phyloP scores from a whole-genome alignment of 2,329 filamentous ascomycete species.

The Aspergillus flavus region DNA sequence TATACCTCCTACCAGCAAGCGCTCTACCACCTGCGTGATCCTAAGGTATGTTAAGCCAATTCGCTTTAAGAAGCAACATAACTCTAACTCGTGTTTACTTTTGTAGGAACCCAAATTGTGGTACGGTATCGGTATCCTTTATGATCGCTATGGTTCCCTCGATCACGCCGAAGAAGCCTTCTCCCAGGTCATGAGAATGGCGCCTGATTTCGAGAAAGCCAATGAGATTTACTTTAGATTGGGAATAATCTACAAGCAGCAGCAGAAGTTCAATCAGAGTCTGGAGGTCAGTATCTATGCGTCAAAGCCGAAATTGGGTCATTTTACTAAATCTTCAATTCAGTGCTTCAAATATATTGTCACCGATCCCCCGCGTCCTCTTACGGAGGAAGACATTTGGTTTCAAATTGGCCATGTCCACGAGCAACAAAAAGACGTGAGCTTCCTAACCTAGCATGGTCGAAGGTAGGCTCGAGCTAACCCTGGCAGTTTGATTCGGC shows the following conservation, averaged over 20 bases:
- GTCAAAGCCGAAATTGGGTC: background rate
- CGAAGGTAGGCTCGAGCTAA: conserved; percentile 30
- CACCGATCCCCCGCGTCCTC: conserved; percentile 81
- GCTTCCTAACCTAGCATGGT: conserved; percentile 35
- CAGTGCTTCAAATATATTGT: conserved; percentile 99
- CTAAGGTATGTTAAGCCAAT: conserved; percentile 67
- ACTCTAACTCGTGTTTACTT: conserved; percentile 16
- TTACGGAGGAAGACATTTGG: conserved; percentile 98
- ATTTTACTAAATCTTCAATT: conserved; percentile 17
- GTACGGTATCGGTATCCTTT: conserved; percentile 98
- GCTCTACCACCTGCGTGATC: conserved; percentile 86
- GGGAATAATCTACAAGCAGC: conserved; percentile 99
- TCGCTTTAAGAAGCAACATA: background rate
- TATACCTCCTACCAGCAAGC: conserved; percentile 97
- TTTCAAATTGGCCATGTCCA: conserved; percentile 99
- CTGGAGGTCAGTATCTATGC: conserved; percentile 69
- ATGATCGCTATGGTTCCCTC: conserved; percentile 92
- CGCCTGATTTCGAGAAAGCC: conserved; percentile 95
- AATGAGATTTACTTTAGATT: conserved; percentile 99
- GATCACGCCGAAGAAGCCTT: conserved; percentile 98
- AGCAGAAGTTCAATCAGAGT: conserved; percentile 89
- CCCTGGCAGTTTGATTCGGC: conserved; percentile 82
- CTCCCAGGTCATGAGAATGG: conserved; percentile 98
- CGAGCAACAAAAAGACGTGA: conserved; percentile 96
- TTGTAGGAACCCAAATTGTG: conserved; percentile 88